A percentile compares a stretch with the other conserved stretches of the same genome.
Conservation (phyloP, 306 rosid species). For the Trifolium subterraneum region DNA sequence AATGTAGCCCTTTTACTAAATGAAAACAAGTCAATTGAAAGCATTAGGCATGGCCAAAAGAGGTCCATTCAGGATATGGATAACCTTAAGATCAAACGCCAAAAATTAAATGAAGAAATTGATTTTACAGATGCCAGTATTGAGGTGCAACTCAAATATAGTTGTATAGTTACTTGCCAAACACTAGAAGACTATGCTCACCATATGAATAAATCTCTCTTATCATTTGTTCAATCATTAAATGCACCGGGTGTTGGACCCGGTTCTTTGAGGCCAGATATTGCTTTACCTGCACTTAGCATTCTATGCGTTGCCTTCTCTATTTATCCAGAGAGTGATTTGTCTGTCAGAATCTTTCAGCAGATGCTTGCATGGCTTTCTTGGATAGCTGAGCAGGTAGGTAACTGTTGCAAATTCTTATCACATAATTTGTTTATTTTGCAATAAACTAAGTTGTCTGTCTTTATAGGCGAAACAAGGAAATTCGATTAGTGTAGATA, state of each 20-base stretch:
- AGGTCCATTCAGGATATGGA: slow-evolving; percentile 65
- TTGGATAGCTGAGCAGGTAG: slow-evolving; percentile 82
- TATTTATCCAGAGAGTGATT: slow-evolving; percentile 66
- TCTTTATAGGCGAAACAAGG: slow-evolving; percentile 67
- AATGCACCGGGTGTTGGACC: slow-evolving; percentile 52
- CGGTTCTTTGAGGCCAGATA: slow-evolving; percentile 61
- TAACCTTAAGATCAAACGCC: slow-evolving; percentile 58
- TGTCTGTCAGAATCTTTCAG: slow-evolving; percentile 63
- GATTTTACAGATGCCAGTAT: slow-evolving; percentile 50
- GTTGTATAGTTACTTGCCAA: slow-evolving; percentile 51
- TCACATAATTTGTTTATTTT: slow-evolving; percentile 34
- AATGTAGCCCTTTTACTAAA: slow-evolving; percentile 38
- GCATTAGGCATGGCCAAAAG: slow-evolving; percentile 63
- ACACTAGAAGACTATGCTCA: slow-evolving; percentile 65
- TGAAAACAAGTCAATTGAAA: slow-evolving; percentile 55
- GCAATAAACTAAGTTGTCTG: slow-evolving; percentile 39
- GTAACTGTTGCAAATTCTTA: slow-evolving; percentile 34
- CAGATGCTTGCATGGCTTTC: slow-evolving; percentile 90
- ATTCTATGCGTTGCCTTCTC: slow-evolving; percentile 78
- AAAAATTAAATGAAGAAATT: slow-evolving; percentile 60
- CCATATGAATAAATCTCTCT: slow-evolving; percentile 62
- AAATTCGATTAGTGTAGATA: slow-evolving; percentile 51
- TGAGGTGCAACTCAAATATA: slow-evolving; percentile 53
- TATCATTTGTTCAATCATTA: slow-evolving; percentile 59
- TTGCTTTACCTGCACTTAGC: slow-evolving; percentile 79